Evolutionary conservation across 2,329 filamentous ascomycete genomes (phyloP).

Genomic region (Aphanocladium album): DNA sequence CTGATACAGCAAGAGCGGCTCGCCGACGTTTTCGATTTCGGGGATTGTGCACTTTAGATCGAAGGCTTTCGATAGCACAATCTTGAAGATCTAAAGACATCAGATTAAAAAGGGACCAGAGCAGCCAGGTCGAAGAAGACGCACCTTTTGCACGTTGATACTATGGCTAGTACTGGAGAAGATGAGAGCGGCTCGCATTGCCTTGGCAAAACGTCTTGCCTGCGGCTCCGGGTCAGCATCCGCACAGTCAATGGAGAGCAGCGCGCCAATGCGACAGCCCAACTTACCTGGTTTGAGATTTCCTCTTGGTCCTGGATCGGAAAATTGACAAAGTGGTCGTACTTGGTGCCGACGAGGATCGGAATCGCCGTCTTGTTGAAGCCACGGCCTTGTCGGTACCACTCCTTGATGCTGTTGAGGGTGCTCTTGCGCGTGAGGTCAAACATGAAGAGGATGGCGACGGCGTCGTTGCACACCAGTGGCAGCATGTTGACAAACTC

Average conservation of each 20-base stretch:
- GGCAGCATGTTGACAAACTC: slow-evolving; percentile 99
- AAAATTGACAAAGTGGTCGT: slow-evolving; percentile 99
- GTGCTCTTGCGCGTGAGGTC: slow-evolving; percentile 97
- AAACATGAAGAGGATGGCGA: slow-evolving; percentile 99
- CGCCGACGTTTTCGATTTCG: slow-evolving; percentile 96
- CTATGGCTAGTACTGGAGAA: slow-evolving; percentile 99
- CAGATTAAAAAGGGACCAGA: slow-evolving; percentile 3
- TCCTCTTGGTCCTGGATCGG: slow-evolving; percentile 96
- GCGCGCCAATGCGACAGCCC: too few species aligned
- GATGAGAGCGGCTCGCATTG: slow-evolving; percentile 95
- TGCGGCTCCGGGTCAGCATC: slow-evolving; percentile 31
- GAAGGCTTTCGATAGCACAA: slow-evolving; percentile 96
- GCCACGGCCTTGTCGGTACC: slow-evolving; percentile 94
- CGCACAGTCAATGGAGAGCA: not conserved
- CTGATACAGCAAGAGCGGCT: slow-evolving; percentile 89
- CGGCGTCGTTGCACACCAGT: slow-evolving; percentile 97
- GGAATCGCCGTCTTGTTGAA: slow-evolving; percentile 99
- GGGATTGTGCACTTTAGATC: slow-evolving; percentile 98
- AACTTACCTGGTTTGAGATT: slow-evolving; percentile 82
- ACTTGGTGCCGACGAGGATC: slow-evolving; percentile 95
- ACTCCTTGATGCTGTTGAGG: slow-evolving; percentile 98
- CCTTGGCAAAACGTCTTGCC: slow-evolving; percentile 94
- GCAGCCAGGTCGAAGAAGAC: not conserved
- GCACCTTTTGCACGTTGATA: slow-evolving; percentile 97
- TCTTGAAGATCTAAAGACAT: slow-evolving; percentile 85